Base-by-base conservation (phyloP, 345 rosid genomes). In the Pistacia integerrima region DNA sequence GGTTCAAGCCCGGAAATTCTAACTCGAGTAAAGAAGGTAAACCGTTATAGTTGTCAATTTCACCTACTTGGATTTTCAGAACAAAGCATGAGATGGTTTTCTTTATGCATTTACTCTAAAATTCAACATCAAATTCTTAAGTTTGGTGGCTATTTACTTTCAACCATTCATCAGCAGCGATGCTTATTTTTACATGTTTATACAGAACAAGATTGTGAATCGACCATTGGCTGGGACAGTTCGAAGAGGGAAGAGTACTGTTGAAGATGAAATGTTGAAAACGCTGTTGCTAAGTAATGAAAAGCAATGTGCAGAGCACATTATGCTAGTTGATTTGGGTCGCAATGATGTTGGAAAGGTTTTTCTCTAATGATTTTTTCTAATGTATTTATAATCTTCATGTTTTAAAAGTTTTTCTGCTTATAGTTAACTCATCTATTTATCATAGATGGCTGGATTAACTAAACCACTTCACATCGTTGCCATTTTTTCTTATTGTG, bases 1-100 rank as follows among this genome's bases (percentile, higher is more conserved):
- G 94, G 92, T 62, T 95, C 99, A 55, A 94, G 99, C 82, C 99
- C 99, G 11, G 97, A 94, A 80, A 95, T 95, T 77, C 94, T 95
- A 41, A 92, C 96, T 8, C 89, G 90, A 73, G 93, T 88, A 12
- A 88, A 93, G 83, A 89, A 91, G 93, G 99, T 93, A 81, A 25
- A 38, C 2, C 65, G 1, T 60, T n/a, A 46, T 30, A 8, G 9
- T 8, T 74, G 13, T 69, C 36, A 55, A 10, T 20, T 80, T 74
- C 13, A 56, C 5, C 5, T 57, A 46, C 51, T 54, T 22, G 11
- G 60, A 60, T 64, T 54, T 49, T 35, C 52, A 20, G 30, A 35
- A 48, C 49, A 51, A 33, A 17, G 13, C 49, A 11, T 1, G 60
- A 49, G 52, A 49, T 25, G 18, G 28, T 22, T 67, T 67, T 48